These are phyloP conservation scores for Exophiala calicioides DNA, from an alignment of 2,329 filamentous ascomycete species.

Conservation along the genomic window DNA sequence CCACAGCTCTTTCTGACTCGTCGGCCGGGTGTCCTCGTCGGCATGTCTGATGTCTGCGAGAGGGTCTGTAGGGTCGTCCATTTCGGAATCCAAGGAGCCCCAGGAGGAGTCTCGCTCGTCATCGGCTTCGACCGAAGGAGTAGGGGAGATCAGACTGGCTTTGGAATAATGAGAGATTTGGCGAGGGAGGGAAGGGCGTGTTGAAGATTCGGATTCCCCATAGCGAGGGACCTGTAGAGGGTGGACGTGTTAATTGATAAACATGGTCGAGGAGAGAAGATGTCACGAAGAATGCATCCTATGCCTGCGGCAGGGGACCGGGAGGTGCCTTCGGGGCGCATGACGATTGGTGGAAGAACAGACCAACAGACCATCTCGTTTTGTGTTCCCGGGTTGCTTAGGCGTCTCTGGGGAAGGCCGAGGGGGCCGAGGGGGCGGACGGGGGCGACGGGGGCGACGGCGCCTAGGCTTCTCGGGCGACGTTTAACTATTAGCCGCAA, in stretches of 20 bases:
- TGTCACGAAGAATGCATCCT: too few species aligned
- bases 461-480: too few species aligned
- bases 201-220: constrained; percentile 16
- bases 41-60: constrained; percentile 58
- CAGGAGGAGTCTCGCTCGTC: constrained; percentile 53
- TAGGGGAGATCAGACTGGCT: constrained; percentile 57
- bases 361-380: constrained; percentile 11
- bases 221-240: constrained; percentile 35
- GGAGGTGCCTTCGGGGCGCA: not conserved
- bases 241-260: too few species aligned
- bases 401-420: too few species aligned
- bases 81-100: constrained; percentile 39
- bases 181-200: constrained; percentile 22
- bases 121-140: constrained; percentile 68
- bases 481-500: too few species aligned
- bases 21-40: constrained; percentile 85
- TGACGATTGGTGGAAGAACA: constrained; percentile 8
- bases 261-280: too few species aligned
- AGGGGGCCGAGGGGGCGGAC: too few species aligned
- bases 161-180: constrained; percentile 46
- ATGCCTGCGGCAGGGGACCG: not conserved
- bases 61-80: constrained; percentile 32
- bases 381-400: not conserved
- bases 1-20: constrained; percentile 79
- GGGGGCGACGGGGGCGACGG: too few species aligned